Evolutionary conservation across 345 rosid species (phyloP).

Genomic region (Raphanus raphanistrum): DNA sequence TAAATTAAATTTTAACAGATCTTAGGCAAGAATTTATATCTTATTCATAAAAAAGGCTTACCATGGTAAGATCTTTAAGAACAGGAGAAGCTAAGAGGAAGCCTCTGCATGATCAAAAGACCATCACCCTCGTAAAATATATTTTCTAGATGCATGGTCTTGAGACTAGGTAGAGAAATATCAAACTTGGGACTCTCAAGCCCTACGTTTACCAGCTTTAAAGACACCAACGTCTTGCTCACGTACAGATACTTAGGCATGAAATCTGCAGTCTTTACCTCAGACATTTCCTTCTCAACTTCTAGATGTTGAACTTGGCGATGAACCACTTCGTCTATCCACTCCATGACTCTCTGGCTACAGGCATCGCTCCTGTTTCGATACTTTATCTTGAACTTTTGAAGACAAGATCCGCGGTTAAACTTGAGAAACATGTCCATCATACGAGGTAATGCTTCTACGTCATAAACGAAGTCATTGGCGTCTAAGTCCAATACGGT

Average conservation of each 20-base stretch:
- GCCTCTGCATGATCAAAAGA: neutral
- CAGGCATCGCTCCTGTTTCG: neutral
- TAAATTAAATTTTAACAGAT: neutral
- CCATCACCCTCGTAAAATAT: neutral
- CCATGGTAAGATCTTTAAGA: neutral
- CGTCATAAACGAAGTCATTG: neutral
- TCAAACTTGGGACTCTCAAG: neutral
- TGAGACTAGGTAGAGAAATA: slow-evolving; percentile 23
- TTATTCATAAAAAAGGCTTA: neutral
- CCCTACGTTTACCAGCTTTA: neutral
- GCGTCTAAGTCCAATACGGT: neutral
- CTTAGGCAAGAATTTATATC: neutral
- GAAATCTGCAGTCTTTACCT: neutral
- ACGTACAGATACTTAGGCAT: neutral
- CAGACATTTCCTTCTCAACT: neutral
- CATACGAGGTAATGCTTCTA: neutral
- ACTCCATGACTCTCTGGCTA: neutral
- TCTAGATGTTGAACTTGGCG: slow-evolving; percentile 5
- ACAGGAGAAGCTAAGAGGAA: neutral
- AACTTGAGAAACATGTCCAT: neutral
- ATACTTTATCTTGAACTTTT: neutral
- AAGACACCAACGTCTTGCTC: slow-evolving; percentile 12
- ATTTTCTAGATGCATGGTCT: neutral
- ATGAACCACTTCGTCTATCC: neutral
- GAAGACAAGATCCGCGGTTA: neutral